Evolutionary conservation across 306 rosid species (phyloP), one percentile per base, ranked within the genome.

Genomic region (Cicer chorassanicum): DNA sequence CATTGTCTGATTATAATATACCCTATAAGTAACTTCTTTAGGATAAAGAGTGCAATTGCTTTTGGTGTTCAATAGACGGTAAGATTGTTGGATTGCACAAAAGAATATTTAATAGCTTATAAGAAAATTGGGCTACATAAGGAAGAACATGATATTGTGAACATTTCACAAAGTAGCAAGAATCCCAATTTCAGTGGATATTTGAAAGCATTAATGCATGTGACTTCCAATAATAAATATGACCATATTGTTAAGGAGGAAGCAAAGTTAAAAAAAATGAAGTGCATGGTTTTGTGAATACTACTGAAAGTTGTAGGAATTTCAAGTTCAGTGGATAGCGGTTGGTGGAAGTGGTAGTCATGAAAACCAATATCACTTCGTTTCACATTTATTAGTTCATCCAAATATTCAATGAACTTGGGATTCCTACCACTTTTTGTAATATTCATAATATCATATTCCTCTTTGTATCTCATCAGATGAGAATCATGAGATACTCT

Each of bases 21-120:
- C 49, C 71, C 14, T 71, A 1, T 87, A 93, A 97, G 91, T 64
- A 89, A 83, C 77, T 89, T 87, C 84, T 82, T 81, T 62, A 87
- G 97, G 82, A 91, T 93, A 70, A 89, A 80, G 80, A 89, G 89
- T 85, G 98, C 98, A 65, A 84, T 91, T 80, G 59, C 87, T 36
- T 81, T 81, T 62, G 98, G 98, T 51, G 89, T 88, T 74, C 70
- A 85, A 77, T 54, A 68, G 74, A 82, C 89, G 68, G 70, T 84
- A 67, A 82, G 87, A 70, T 83, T 93, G 78, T 75, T 91, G 55
- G 75, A 86, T 42, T 89, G 96, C 84, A 74, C 88, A 8, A 70
- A 85, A 72, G 96, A 89, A 21, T 86, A 84, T 16, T 53, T 89
- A 10, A 68, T 77, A 55, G 74, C 76, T 6, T 0, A 19, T 19